These are phyloP conservation scores for Aspergillus intermedius DNA, from an alignment of 2,329 filamentous ascomycete species.

Conservation along the genomic window DNA sequence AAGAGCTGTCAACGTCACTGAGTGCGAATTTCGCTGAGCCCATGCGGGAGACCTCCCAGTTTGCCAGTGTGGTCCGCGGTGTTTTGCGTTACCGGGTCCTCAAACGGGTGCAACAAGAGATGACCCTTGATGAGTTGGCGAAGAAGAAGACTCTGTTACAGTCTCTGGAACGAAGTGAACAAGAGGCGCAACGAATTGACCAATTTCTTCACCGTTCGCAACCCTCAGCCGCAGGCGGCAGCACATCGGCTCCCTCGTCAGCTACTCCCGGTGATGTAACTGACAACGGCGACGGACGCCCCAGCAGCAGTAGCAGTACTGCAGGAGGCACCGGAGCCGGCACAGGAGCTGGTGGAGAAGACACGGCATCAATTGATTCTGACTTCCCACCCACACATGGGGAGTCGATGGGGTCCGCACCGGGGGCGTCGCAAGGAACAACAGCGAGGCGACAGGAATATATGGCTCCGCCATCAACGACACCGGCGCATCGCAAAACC, in stretches of 20 bases:
- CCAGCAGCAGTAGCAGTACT: constrained; percentile 41
- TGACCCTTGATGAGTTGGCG: constrained; percentile 86
- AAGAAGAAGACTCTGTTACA: constrained; percentile 80
- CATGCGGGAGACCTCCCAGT: constrained; percentile 96
- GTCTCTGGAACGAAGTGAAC: constrained; percentile 85
- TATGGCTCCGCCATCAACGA: constrained; percentile 15
- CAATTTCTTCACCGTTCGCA: constrained; percentile 65
- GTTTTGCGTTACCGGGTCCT: constrained; percentile 85
- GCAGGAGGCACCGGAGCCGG: not conserved
- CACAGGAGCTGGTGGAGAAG: constrained; percentile 43
- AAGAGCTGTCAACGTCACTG: constrained; percentile 80
- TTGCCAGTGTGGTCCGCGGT: constrained; percentile 84
- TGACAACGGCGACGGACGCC: constrained; percentile 34
- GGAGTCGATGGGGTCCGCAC: constrained; percentile 53
- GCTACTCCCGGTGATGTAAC: constrained; percentile 33
- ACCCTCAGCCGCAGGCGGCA: constrained; percentile 27
- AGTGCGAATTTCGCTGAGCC: constrained; percentile 93
- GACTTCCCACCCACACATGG: constrained; percentile 89
- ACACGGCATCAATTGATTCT: constrained; percentile 87
- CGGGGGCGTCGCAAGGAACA: constrained; percentile 69
- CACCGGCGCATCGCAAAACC: constrained; percentile 65
- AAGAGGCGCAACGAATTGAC: constrained; percentile 87
- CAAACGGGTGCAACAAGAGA: constrained; percentile 94
- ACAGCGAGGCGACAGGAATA: constrained; percentile 36
- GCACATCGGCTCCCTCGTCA: constrained; percentile 51